These are phyloP conservation scores for Aspergillus bridgeri DNA, from an alignment of 495 filamentous ascomycete genomes.

Conservation along the genomic window DNA sequence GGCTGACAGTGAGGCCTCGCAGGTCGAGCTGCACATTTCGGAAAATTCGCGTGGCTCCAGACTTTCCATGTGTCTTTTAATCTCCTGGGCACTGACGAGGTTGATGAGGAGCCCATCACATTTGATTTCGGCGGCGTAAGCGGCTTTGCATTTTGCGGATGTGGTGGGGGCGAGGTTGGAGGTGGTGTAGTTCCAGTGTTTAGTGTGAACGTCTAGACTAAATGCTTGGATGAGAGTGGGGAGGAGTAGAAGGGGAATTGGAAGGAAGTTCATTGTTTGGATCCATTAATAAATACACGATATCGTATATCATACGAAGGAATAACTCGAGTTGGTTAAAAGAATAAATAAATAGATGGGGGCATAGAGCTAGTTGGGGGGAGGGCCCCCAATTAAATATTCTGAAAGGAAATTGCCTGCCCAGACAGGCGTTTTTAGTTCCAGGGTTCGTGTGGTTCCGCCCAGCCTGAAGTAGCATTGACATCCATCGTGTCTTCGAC, in stretches of 20 bases:
- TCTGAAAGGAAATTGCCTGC: too few relatives aligned
- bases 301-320: too few relatives aligned
- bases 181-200: conserved; percentile 29
- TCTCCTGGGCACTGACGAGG: conserved; percentile 21
- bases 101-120: conserved; percentile 27
- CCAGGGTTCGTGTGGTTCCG: too few relatives aligned
- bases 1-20: conserved; percentile 23
- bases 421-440: too few relatives aligned
- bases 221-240: conserved; percentile 14
- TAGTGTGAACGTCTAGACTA: conserved; percentile 22
- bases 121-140: conserved; percentile 29
- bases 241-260: not conserved
- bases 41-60: conserved; percentile 25
- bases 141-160: conserved; percentile 29
- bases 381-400: too few relatives aligned
- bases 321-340: not conserved
- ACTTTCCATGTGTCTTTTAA: not conserved
- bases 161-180: conserved; percentile 25
- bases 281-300: not conserved
- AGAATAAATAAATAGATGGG: not conserved
- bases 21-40: conserved; percentile 25
- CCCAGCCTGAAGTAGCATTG: too few relatives aligned
- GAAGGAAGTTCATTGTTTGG: not conserved
- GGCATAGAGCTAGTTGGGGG: not conserved
- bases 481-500: not conserved